These are phyloP conservation scores for Globisporangium carolinianum DNA, from an alignment of 352 stramenopile genomes.

Conservation along the genomic window DNA sequence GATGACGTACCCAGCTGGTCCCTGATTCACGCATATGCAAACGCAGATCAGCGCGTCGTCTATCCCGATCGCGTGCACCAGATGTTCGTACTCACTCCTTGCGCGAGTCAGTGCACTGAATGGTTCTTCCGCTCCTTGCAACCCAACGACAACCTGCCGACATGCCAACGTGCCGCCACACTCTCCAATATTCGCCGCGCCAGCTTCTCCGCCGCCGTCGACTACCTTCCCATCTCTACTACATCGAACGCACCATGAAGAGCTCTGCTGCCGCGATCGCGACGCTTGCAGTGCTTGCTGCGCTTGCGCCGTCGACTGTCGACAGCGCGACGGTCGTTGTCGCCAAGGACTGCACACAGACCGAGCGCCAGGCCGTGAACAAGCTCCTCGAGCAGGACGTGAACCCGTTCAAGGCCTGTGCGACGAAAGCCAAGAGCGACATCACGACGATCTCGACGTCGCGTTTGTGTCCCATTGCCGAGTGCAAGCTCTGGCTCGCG, in stretches of 20 bases:
- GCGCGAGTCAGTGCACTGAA: neutral
- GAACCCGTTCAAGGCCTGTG: slow-evolving; percentile 52
- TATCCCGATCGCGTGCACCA: neutral
- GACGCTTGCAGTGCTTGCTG: slow-evolving; percentile 14
- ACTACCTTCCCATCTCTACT: slow-evolving; percentile 4
- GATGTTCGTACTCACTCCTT: no score
- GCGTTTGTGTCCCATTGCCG: slow-evolving; percentile 39
- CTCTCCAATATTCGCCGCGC: slow-evolving; percentile 9
- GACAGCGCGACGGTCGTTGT: slow-evolving; percentile 9
- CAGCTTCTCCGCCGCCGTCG: slow-evolving; percentile 10
- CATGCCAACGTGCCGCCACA: neutral
- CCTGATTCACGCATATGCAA: no score
- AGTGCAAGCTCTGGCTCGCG: slow-evolving; percentile 44
- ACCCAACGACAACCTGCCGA: no score
- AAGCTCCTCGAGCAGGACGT: slow-evolving; percentile 49
- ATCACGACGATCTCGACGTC: slow-evolving; percentile 43
- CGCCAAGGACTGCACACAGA: slow-evolving; percentile 43
- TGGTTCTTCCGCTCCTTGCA: slow-evolving; percentile 1
- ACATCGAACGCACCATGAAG: slow-evolving; percentile 25
- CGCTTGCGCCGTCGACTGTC: slow-evolving; percentile 5
- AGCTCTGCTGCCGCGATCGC: slow-evolving; percentile 13
- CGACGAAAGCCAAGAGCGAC: slow-evolving; percentile 37
- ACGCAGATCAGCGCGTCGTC: neutral
- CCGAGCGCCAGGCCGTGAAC: slow-evolving; percentile 45
- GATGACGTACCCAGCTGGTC: no score